These are phyloP conservation scores for Populus euphratica DNA, from an alignment of 345 rosid genomes.

Conservation along the genomic window DNA sequence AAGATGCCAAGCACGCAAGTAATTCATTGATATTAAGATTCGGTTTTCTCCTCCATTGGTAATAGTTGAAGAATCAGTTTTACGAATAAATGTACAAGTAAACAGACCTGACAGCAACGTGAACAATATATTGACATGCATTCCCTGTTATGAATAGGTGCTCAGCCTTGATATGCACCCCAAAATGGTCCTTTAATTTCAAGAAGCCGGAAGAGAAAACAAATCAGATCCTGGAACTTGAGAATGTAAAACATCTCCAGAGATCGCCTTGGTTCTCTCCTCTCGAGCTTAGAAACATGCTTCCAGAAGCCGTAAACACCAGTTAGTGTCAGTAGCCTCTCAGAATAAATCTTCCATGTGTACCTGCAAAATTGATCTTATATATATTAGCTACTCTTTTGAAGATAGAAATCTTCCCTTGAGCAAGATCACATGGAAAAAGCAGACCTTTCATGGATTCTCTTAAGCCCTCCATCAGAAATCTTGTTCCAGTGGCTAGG, in stretches of 20 bases:
- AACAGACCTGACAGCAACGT: too few species aligned
- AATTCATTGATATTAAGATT: too few species aligned
- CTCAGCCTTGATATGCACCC: too few species aligned
- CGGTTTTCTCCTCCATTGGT: too few species aligned
- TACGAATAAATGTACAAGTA: too few species aligned
- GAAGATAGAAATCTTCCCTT: neutral
- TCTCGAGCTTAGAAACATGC: constrained; percentile 53
- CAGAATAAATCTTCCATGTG: constrained; percentile 59
- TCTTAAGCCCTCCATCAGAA: constrained; percentile 44
- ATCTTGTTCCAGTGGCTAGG: constrained; percentile 41
- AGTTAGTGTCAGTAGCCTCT: constrained; percentile 49
- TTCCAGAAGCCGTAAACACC: constrained; percentile 64
- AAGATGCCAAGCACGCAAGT: too few species aligned
- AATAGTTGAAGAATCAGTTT: too few species aligned
- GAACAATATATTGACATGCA: too few species aligned
- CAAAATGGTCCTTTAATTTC: too few species aligned
- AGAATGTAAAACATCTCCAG: constrained; percentile 60
- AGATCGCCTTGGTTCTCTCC: constrained; percentile 51
- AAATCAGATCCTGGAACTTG: constrained; percentile 51
- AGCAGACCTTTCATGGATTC: constrained; percentile 47
- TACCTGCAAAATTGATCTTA: constrained; percentile 30
- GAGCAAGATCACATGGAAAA: constrained; percentile 2
- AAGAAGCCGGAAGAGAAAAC: constrained; percentile 11
- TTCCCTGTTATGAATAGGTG: too few species aligned
- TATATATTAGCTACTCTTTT: neutral